These are phyloP conservation scores for Roridomyces roridus DNA, from an alignment of 768 basidiomycete species.

Conservation along the genomic window DNA sequence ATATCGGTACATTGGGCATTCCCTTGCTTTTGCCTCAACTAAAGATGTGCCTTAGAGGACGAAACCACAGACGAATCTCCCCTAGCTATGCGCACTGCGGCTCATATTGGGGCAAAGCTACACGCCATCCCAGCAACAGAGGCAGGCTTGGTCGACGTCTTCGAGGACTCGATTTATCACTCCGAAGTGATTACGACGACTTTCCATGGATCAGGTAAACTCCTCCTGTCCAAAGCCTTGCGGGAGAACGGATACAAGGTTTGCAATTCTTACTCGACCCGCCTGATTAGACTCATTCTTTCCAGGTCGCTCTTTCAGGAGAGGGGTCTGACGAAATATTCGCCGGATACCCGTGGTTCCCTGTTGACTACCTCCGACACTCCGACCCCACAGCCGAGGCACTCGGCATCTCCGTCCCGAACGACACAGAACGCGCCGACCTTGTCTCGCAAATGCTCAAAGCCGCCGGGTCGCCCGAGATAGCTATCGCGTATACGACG, in stretches of 20 bases:
- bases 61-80: slow-evolving; percentile 11
- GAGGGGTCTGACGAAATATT: neutral
- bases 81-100: too few relatives aligned
- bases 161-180: slow-evolving; percentile 19
- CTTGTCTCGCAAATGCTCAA: neutral
- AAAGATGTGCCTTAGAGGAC: slow-evolving; percentile 1
- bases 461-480: too few relatives aligned
- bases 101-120: slow-evolving; percentile 6
- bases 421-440: neutral
- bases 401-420: slow-evolving; percentile 7
- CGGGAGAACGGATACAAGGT: slow-evolving; percentile 19
- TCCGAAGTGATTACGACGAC: slow-evolving; percentile 8
- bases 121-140: slow-evolving; percentile 9
- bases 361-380: slow-evolving; percentile 4
- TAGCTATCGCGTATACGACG: too few relatives aligned
- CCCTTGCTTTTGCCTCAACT: neutral
- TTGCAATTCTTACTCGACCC: too few relatives aligned
- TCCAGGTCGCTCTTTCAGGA: too few relatives aligned
- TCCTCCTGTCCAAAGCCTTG: slow-evolving; percentile 11
- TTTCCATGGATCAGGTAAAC: slow-evolving; percentile 16
- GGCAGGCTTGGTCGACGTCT: slow-evolving; percentile 5
- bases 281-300: too few relatives aligned
- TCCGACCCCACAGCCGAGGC: slow-evolving; percentile 5
- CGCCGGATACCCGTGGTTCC: slow-evolving; percentile 5
- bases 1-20: neutral